Evolutionary conservation across 2,329 filamentous ascomycete genomes (phyloP), one percentile per base, ranked within the genome.

Genomic region (Rutstroemia sp.): DNA sequence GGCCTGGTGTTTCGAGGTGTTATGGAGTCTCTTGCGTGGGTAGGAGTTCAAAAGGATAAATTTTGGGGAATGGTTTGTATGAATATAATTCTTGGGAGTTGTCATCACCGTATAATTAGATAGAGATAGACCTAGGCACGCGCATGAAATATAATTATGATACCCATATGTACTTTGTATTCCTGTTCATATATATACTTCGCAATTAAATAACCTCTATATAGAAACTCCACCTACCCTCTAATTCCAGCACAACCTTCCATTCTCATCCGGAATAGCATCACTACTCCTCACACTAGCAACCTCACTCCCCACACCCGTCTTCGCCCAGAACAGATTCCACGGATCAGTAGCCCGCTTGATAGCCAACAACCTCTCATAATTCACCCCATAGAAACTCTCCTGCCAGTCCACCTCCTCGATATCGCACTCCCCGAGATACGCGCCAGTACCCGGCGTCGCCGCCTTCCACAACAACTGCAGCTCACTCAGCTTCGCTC

Each of bases 311-410:
- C 57, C 57, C 3, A 62, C 61, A 1, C 51, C 59, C 0, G 57
- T 62, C 52, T 55, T 45, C 3, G 62, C 56, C 18, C 42, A 63
- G 9, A 64, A 63, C 3, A 64, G 34, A 47, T 56, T 49, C 49
- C 46, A 54, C 5, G 61, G 62, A 58, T 61, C 61, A 19, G 48
- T 46, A 21, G 19, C 39, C 34, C 57, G 49, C 54, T 64, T 64
- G 10, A 62, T 61, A 4, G 47, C 7, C 39, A 61, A 30, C 18
- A 63, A 45, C 10, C 52, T 38, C 19, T 56, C 52, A 49, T 63
- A 62, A 44, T 58, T 51, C 2, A 19, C 23, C 0, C 76, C 77
- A 59, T 73, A 79, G 62, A 77, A 78, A 45, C 21, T 56, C 7
- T 59, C 37, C 37, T 62, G 54, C 39, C 53, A 59, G 41, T 59